Conservation (phyloP, 805 yeast genomes). For the Wickerhamomyces pijperi region DNA sequence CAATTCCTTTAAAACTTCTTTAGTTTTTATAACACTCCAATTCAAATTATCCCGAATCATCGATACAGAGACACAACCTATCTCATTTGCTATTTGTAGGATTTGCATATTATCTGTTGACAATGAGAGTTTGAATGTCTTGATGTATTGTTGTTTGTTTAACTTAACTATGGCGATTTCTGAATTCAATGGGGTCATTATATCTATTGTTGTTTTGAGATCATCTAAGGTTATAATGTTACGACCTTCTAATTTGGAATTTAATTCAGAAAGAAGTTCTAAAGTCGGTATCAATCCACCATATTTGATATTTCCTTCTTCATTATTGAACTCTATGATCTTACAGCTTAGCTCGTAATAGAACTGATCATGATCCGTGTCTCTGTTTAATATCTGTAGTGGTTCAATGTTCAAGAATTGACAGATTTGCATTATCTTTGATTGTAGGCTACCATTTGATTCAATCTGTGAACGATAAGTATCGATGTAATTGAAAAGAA, state of each 20-base stretch:
- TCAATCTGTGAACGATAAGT: slow-evolving; percentile 55
- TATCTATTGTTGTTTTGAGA: slow-evolving; percentile 40
- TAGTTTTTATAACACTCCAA: slow-evolving; percentile 61
- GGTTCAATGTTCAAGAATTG: slow-evolving; percentile 80
- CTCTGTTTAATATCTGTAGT: slow-evolving; percentile 27
- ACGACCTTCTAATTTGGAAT: slow-evolving; percentile 18
- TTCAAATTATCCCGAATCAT: slow-evolving; percentile 61
- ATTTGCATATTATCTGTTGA: slow-evolving; percentile 61
- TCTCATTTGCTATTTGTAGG: slow-evolving; percentile 62
- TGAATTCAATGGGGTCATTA: slow-evolving; percentile 49
- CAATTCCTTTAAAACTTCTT: slow-evolving; percentile 63
- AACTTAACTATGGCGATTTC: slow-evolving; percentile 58
- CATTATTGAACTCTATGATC: slow-evolving; percentile 65
- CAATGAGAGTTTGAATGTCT: slow-evolving; percentile 53
- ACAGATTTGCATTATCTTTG: slow-evolving; percentile 69
- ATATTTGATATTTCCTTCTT: slow-evolving; percentile 49
- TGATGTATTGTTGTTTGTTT: slow-evolving; percentile 35
- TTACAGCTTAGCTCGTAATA: slow-evolving; percentile 60
- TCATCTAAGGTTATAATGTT: slow-evolving; percentile 33
- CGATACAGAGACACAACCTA: slow-evolving; percentile 62
- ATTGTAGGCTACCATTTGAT: slow-evolving; percentile 39
- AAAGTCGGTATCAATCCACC: slow-evolving; percentile 72
- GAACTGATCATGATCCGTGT: slow-evolving; percentile 32
- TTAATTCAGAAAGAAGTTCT: slow-evolving; percentile 26
- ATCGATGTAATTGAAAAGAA: slow-evolving; percentile 62